Conservation (phyloP, 2,329 filamentous ascomycete genomes). For the Neurospora crassa region DNA sequence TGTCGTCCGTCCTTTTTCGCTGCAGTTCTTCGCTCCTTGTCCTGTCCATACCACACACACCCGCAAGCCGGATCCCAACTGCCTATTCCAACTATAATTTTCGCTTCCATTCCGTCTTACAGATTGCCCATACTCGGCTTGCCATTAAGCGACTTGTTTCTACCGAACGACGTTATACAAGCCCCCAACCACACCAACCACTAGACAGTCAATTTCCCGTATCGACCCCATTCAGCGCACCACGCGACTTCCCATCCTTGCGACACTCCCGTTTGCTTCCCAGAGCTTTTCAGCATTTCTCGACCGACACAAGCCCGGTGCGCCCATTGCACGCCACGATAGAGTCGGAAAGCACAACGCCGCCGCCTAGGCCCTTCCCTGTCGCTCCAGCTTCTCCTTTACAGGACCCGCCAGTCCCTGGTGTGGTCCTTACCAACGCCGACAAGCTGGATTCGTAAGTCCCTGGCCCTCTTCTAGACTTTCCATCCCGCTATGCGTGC, state of each 20-base stretch:
- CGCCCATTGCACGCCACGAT: background rate
- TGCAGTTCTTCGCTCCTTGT: background rate
- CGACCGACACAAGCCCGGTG: background rate
- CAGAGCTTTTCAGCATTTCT: background rate
- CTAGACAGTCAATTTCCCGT: background rate
- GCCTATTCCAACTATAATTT: background rate
- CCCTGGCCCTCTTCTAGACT: background rate
- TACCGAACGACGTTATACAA: background rate
- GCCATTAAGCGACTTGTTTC: background rate
- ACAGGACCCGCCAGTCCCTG: conserved; percentile 18
- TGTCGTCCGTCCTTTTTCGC: background rate
- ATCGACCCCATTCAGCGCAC: background rate
- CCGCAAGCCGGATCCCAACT: background rate
- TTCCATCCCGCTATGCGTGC: background rate
- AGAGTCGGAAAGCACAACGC: background rate
- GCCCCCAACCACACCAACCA: background rate
- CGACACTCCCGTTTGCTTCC: background rate
- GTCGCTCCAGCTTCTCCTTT: conserved; percentile 5
- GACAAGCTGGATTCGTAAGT: conserved; percentile 15
- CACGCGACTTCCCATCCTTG: background rate
- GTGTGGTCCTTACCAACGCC: conserved; percentile 16
- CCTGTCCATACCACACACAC: background rate
- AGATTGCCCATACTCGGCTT: background rate
- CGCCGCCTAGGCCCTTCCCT: background rate
- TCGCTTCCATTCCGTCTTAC: background rate